Conservation (phyloP, 805 yeast genomes). For the Candida alai region DNA sequence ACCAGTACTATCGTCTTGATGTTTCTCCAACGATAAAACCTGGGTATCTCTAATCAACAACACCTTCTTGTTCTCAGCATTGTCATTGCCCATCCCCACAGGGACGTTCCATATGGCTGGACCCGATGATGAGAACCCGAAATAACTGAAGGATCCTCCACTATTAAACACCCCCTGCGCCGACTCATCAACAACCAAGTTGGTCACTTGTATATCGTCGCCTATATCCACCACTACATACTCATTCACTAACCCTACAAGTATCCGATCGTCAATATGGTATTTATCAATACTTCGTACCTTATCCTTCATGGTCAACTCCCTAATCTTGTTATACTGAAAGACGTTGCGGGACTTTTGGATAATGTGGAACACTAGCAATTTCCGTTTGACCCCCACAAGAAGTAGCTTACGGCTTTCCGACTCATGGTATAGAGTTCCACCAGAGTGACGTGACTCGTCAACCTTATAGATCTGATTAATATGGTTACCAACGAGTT, state of each 20-base stretch:
- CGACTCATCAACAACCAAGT: constrained; percentile 17
- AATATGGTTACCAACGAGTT: constrained; percentile 30
- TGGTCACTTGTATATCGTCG: constrained; percentile 12
- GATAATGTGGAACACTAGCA: constrained; percentile 23
- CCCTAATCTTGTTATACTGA: constrained; percentile 22
- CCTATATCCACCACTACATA: constrained; percentile 23
- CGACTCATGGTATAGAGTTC: constrained; percentile 15
- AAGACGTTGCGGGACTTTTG: constrained; percentile 29
- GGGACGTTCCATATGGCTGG: constrained; percentile 24
- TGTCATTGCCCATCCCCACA: too few relatives aligned
- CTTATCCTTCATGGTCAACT: constrained; percentile 28
- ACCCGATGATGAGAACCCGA: constrained; percentile 31
- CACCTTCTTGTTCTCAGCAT: constrained; percentile 12
- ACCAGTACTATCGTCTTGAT: constrained; percentile 8
- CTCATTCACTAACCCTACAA: constrained; percentile 24
- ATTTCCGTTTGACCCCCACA: constrained; percentile 26
- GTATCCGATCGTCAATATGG: constrained; percentile 11
- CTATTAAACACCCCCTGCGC: constrained; percentile 15
- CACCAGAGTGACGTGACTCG: constrained; percentile 16
- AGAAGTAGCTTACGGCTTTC: constrained; percentile 21
- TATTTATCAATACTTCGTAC: constrained; percentile 18
- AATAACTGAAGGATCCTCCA: constrained; percentile 33
- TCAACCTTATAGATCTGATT: constrained; percentile 28
- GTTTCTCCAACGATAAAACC: constrained; percentile 13
- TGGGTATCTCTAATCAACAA: constrained; percentile 34